Percentiles rank a stretch among this genome's conserved stretches.
phyloP scores from a whole-genome alignment of 2,329 filamentous ascomycete genomes.

The Ophiostoma ips region DNA sequence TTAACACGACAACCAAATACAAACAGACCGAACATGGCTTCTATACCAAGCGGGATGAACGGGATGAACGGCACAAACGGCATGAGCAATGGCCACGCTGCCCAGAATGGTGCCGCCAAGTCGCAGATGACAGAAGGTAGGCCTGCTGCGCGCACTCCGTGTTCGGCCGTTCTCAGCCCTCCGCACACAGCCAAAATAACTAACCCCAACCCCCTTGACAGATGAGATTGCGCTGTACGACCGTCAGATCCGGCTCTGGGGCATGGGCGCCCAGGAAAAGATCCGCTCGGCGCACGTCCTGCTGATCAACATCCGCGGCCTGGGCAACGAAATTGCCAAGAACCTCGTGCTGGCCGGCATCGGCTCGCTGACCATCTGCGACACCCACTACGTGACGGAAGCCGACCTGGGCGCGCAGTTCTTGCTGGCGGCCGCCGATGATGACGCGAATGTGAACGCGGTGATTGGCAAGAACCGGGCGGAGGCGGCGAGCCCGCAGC shows the following conservation, averaged over 20 bases:
- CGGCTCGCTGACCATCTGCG: slow-evolving; percentile 76
- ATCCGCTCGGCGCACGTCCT: slow-evolving; percentile 84
- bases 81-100: neutral
- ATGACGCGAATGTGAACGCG: slow-evolving; percentile 18
- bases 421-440: slow-evolving; percentile 42
- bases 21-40: neutral
- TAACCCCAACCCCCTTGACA: slow-evolving; percentile 20
- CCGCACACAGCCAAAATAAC: too few species aligned
- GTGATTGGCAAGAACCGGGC: slow-evolving; percentile 74
- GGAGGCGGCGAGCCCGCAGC: slow-evolving; percentile 59
- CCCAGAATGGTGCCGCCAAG: neutral
- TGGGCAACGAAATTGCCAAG: slow-evolving; percentile 92
- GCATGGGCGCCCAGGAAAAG: slow-evolving; percentile 84
- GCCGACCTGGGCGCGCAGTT: slow-evolving; percentile 74
- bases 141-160: neutral
- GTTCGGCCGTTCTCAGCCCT: too few species aligned
- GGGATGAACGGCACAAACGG: neutral
- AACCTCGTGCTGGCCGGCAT: slow-evolving; percentile 92
- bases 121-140: slow-evolving; percentile 9
- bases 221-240: slow-evolving; percentile 97
- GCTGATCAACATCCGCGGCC: slow-evolving; percentile 71
- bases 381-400: slow-evolving; percentile 60
- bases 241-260: slow-evolving; percentile 93
- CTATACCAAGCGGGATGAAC: too few species aligned
- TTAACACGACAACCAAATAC: neutral